Evolutionary conservation across 306 rosid species (phyloP), one percentile per base, ranked within the genome.

Genomic region (Malus orientalis): DNA sequence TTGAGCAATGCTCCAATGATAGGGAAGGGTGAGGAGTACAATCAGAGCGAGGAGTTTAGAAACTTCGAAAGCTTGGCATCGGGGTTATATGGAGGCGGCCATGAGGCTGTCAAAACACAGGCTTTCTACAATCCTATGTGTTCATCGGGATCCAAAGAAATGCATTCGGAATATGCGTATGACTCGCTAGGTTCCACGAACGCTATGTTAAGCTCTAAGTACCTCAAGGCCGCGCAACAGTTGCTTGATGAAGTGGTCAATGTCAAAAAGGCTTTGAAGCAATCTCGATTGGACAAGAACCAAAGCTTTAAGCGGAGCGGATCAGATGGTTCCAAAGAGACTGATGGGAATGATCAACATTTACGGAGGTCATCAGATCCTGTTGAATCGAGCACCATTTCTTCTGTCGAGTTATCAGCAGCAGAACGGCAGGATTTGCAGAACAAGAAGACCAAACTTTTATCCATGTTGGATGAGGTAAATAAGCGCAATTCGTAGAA

Each of bases 401-500:
- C 91, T 14, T 82, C 85, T 2, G 8, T 32, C 6, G 94, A 93
- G 78, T 80, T 89, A 67, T 89, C 97, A 40, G 79, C 91, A 5
- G 79, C 87, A 16, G 96, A 89, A 64, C 83, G 92, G 33, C 96
- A 89, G 85, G 87, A 84, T 69, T 81, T 92, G 83, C 84, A 88
- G 81, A 91, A 85, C 78, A 90, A 84, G 87, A 92, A 86, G 81
- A 86, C 89, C 20, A 92, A 87, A 59, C 97, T 95, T 76, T 42
- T 92, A 86, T 78, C 92, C 75, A 85, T 90, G 97, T 79, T 95
- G 82, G 89, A 91, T 65, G 97, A 95, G 91, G 99, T 95, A 89
- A 45, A 42, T 54, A 45, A 83, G 71, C 74, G 47, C 73, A 15
- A 45, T 13, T 14, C 64, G 13, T 74, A 57, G 45, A 62, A 51